These are phyloP conservation scores for Pelagomonas calceolata DNA, from an alignment of 108 stramenopile genomes.

Conservation along the genomic window DNA sequence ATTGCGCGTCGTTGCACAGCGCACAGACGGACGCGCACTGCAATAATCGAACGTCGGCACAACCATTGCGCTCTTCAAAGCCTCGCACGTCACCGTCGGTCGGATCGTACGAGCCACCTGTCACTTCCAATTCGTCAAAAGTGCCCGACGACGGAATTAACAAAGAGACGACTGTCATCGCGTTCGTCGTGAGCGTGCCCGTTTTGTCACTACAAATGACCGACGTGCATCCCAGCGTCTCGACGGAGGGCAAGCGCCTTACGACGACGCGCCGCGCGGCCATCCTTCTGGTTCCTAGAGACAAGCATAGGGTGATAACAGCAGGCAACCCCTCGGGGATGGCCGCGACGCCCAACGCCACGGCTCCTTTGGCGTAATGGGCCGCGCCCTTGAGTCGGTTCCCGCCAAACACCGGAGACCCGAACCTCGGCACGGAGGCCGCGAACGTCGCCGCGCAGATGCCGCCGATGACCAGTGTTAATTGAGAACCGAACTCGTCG, in stretches of 20 bases:
- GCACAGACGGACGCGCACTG: constrained; percentile 59
- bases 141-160: constrained; percentile 18
- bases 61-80: background rate
- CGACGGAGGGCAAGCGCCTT: constrained; percentile 75
- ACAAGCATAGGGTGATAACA: constrained; percentile 88
- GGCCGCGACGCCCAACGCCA: constrained; percentile 93
- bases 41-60: constrained; percentile 37
- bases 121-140: background rate
- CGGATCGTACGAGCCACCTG: constrained; percentile 8
- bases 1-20: constrained; percentile 69
- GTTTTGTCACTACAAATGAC: constrained; percentile 97
- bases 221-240: constrained; percentile 88
- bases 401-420: constrained; percentile 57
- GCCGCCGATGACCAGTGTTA: constrained; percentile 79
- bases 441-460: constrained; percentile 85
- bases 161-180: constrained; percentile 87
- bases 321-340: constrained; percentile 97
- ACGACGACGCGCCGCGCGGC: constrained; percentile 74
- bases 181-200: constrained; percentile 92
- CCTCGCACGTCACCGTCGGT: background rate
- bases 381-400: constrained; percentile 52
- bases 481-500: constrained; percentile 85
- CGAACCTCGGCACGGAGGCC: constrained; percentile 73
- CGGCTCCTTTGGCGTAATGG: constrained; percentile 94
- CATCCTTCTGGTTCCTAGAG: constrained; percentile 82